phyloP scores from a whole-genome alignment of 352 stramenopile species.

The Phytophthora fragariae region DNA sequence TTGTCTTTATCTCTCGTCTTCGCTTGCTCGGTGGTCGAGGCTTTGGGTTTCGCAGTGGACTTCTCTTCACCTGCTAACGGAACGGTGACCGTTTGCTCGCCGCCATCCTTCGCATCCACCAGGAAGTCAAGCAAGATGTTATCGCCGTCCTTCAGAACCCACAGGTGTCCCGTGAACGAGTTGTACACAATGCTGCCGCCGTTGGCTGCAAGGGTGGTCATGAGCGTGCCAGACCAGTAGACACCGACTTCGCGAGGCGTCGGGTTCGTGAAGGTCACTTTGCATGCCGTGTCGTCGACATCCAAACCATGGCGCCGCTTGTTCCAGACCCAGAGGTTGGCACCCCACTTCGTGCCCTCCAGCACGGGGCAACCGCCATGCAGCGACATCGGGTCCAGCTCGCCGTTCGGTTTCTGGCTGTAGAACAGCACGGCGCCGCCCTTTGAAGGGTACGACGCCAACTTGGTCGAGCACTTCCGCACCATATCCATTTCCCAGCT shows the following conservation, averaged over 20 bases:
- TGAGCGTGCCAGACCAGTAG: conserved; percentile 77
- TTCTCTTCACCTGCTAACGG: conserved; percentile 30
- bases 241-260: conserved; percentile 56
- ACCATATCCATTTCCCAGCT: conserved; percentile 86
- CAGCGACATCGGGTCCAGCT: conserved; percentile 86
- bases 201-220: conserved; percentile 64
- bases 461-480: conserved; percentile 76
- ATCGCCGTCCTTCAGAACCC: conserved; percentile 67
- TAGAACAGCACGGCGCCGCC: conserved; percentile 98
- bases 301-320: conserved; percentile 79
- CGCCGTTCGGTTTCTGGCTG: conserved; percentile 95
- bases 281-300: conserved; percentile 51
- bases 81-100: conserved; percentile 57
- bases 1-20: conserved; percentile 18
- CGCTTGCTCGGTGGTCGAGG: conserved; percentile 1
- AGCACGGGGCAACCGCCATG: conserved; percentile 97
- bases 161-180: conserved; percentile 75
- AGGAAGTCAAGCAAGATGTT: conserved; percentile 60
- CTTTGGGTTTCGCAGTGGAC: conserved; percentile 14
- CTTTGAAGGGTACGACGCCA: conserved; percentile 83
- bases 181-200: conserved; percentile 58
- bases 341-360: conserved; percentile 95
- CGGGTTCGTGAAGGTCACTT: conserved; percentile 77
- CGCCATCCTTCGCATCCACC: conserved; percentile 55
- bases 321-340: conserved; percentile 98